These are phyloP conservation scores for Tylopilus cervinicoccineus DNA, from an alignment of 768 basidiomycete species.

Conservation along the genomic window DNA sequence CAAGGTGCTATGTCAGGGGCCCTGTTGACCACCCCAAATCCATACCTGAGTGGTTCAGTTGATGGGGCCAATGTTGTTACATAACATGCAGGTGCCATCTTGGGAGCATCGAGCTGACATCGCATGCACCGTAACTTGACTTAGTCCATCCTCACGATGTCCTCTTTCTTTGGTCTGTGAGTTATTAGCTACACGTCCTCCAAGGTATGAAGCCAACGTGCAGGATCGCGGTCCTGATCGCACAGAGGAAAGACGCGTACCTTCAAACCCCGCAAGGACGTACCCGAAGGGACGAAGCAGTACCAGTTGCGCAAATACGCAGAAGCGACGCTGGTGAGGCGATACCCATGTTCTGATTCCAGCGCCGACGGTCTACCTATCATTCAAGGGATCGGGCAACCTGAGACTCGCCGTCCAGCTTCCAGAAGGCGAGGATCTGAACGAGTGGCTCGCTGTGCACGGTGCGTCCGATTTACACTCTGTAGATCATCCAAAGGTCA, in stretches of 20 bases:
- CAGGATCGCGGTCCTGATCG: conserved; percentile 8
- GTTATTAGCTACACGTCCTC: conserved; percentile 25
- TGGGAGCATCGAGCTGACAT: conserved; percentile 2
- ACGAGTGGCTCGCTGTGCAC: conserved; percentile 99
- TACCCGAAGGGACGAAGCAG: conserved; percentile 95
- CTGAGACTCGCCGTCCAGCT: conserved; percentile 86
- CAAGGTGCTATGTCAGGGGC: neutral
- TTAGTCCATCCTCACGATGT: conserved; percentile 45
- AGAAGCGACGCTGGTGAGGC: conserved; percentile 80
- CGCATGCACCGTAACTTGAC: conserved; percentile 9
- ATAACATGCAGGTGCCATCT: too few species aligned
- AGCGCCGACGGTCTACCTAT: neutral
- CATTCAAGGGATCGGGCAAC: conserved; percentile 86
- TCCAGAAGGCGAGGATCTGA: conserved; percentile 94
- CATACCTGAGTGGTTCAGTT: neutral
- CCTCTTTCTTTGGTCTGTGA: conserved; percentile 86
- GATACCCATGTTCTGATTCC: conserved; percentile 10
- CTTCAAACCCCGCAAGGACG: conserved; percentile 94
- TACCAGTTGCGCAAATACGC: conserved; percentile 98
- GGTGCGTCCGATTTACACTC: conserved; percentile 46
- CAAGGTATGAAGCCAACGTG: conserved; percentile 10
- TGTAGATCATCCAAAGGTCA: neutral
- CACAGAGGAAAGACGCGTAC: conserved; percentile 87
- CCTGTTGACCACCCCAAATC: neutral
- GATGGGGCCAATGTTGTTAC: neutral